Percentiles rank a stretch among this genome's conserved stretches.
phyloP scores from a whole-genome alignment of 192 early-diverging fungal species.

The Backusella luteola region DNA sequence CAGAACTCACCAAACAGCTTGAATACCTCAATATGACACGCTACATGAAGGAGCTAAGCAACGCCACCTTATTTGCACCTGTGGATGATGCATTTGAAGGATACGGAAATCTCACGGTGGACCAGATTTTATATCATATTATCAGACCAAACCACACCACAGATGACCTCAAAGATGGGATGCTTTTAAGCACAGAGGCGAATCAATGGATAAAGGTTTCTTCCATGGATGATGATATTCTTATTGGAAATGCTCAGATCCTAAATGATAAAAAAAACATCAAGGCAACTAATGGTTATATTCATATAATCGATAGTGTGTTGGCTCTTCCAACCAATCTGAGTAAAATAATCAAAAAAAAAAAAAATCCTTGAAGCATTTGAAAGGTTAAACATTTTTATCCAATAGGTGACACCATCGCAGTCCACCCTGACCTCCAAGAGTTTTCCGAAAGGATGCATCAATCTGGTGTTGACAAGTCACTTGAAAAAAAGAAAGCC shows the following conservation, averaged over 20 bases:
- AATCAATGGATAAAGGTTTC: neutral
- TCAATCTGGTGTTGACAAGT: constrained; percentile 13
- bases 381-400: neutral
- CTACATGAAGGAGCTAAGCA: neutral
- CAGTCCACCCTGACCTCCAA: constrained; percentile 2
- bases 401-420: neutral
- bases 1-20: neutral
- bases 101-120: neutral
- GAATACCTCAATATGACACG: neutral
- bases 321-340: constrained; percentile 33
- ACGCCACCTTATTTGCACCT: constrained; percentile 46
- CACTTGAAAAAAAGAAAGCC: constrained; percentile 28
- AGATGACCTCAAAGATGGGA: constrained; percentile 18
- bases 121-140: constrained; percentile 29
- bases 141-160: neutral
- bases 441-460: constrained; percentile 22
- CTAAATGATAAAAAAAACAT: constrained; percentile 14
- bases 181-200: constrained; percentile 9
- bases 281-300: constrained; percentile 44
- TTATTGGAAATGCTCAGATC: neutral
- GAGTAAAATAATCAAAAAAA: constrained; percentile 12
- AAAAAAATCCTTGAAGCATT: neutral
- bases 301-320: constrained; percentile 43
- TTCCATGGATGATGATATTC: neutral
- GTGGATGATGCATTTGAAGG: constrained; percentile 37